These are phyloP conservation scores for Arthromyces matolae DNA, from an alignment of 768 basidiomycete genomes.

Conservation along the genomic window DNA sequence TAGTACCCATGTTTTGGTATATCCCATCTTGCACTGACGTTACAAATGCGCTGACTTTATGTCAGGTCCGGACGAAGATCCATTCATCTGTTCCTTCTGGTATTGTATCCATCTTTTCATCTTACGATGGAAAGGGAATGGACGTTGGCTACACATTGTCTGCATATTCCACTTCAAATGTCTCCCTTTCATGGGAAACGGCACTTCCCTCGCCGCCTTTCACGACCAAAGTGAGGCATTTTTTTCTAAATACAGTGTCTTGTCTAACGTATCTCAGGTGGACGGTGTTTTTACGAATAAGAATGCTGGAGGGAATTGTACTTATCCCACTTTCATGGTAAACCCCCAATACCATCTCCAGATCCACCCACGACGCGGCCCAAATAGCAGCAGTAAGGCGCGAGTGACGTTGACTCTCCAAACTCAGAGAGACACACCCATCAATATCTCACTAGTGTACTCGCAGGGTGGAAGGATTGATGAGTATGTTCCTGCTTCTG, in stretches of 20 bases:
- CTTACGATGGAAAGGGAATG: constrained; percentile 62
- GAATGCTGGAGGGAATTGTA: constrained; percentile 82
- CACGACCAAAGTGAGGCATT: constrained; percentile 31
- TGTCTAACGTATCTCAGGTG: constrained; percentile 36
- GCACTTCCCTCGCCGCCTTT: constrained; percentile 35
- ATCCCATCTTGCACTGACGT: background rate
- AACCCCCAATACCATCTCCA: constrained; percentile 86
- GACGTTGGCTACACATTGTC: constrained; percentile 69
- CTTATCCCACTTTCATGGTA: constrained; percentile 75
- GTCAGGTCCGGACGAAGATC: constrained; percentile 35
- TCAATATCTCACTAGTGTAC: constrained; percentile 75
- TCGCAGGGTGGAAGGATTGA: constrained; percentile 68
- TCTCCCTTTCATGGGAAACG: constrained; percentile 46
- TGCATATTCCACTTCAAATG: constrained; percentile 43
- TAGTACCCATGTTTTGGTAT: constrained; percentile 46
- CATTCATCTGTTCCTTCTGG: constrained; percentile 33
- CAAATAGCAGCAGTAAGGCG: constrained; percentile 30
- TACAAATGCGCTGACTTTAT: background rate
- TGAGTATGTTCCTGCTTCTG: constrained; percentile 51
- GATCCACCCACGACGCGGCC: constrained; percentile 38
- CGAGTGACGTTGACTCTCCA: constrained; percentile 44
- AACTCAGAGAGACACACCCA: constrained; percentile 60
- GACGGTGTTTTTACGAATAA: constrained; percentile 60
- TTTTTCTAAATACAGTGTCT: background rate
- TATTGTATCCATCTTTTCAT: constrained; percentile 51